Conservation (phyloP, 2,329 filamentous ascomycete genomes). For the Arthroderma sp. region DNA sequence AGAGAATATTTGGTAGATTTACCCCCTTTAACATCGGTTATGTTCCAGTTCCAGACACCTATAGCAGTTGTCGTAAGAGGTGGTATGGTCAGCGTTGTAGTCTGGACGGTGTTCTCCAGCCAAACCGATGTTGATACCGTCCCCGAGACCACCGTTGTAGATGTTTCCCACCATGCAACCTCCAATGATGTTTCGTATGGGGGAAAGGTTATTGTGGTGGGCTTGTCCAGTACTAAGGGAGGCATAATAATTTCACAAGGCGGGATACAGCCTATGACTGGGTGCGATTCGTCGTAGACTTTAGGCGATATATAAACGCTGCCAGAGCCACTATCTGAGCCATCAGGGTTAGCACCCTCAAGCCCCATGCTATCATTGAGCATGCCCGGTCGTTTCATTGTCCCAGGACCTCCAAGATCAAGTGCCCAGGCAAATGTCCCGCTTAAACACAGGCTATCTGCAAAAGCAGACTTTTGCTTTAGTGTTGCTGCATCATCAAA, state of each 20-base stretch:
- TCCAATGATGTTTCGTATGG: slow-evolving; percentile 10
- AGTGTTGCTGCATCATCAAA: slow-evolving; percentile 9
- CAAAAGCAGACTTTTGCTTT: slow-evolving; percentile 4
- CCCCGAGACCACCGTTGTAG: background rate
- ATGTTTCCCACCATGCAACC: slow-evolving; percentile 5
- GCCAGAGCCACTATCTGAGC: slow-evolving; percentile 8
- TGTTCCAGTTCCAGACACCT: slow-evolving; percentile 4
- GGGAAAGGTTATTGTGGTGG: slow-evolving; percentile 11
- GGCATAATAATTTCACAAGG: slow-evolving; percentile 13
- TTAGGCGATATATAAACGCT: slow-evolving; percentile 11
- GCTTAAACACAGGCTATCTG: slow-evolving; percentile 4
- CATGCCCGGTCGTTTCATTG: too few relatives aligned
- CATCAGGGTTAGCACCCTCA: slow-evolving; percentile 6
- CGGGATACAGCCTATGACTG: slow-evolving; percentile 9
- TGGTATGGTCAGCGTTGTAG: slow-evolving; percentile 4
- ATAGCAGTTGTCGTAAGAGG: slow-evolving; percentile 2
- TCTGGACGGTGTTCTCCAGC: background rate
- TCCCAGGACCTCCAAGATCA: background rate
- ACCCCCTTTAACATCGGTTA: background rate
- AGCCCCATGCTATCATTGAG: background rate
- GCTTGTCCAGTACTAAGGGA: slow-evolving; percentile 3
- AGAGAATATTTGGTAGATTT: background rate
- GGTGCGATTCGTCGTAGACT: slow-evolving; percentile 8
- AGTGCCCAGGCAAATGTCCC: slow-evolving; percentile 7
- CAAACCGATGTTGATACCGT: slow-evolving; percentile 7